Conservation (phyloP, 176 grass and related monocot genomes). For the Aegilops tauschii region DNA sequence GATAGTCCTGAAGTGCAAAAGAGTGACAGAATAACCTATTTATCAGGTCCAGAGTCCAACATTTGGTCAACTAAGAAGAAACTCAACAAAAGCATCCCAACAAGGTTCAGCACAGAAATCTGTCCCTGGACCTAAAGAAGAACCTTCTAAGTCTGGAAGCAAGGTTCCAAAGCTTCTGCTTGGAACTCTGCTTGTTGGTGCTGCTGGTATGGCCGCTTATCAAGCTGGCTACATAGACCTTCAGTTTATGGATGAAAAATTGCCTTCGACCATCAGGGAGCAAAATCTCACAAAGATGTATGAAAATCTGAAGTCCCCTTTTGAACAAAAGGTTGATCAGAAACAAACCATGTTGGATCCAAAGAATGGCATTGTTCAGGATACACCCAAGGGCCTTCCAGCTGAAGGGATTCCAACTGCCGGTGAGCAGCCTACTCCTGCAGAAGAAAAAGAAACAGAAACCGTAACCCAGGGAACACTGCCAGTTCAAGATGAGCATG, state of each 20-base stretch:
- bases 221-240: conserved; percentile 64
- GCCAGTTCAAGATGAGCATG: conserved; percentile 38
- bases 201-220: conserved; percentile 65
- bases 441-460: conserved; percentile 48
- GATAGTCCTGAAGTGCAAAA: not conserved
- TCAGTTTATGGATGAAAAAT: conserved; percentile 44
- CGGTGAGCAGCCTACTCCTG: conserved; percentile 27
- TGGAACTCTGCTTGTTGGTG: conserved; percentile 66
- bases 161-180: conserved; percentile 56
- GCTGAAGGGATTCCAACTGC: conserved; percentile 25
- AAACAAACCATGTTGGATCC: conserved; percentile 28
- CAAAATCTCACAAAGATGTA: conserved; percentile 36
- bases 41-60: conserved; percentile 44
- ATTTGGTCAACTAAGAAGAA: conserved; percentile 56
- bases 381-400: conserved; percentile 31
- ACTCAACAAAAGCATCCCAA: conserved; percentile 64
- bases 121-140: conserved; percentile 39
- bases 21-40: not conserved
- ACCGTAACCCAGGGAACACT: conserved; percentile 13
- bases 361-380: conserved; percentile 43
- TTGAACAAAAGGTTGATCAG: conserved; percentile 41
- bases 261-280: conserved; percentile 24
- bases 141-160: conserved; percentile 55
- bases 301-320: conserved; percentile 46
- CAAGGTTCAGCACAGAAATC: conserved; percentile 46